Percentiles rank a stretch among this genome's conserved stretches.
phyloP scores from a whole-genome alignment of 345 rosid genomes.

The Acer negundo region DNA sequence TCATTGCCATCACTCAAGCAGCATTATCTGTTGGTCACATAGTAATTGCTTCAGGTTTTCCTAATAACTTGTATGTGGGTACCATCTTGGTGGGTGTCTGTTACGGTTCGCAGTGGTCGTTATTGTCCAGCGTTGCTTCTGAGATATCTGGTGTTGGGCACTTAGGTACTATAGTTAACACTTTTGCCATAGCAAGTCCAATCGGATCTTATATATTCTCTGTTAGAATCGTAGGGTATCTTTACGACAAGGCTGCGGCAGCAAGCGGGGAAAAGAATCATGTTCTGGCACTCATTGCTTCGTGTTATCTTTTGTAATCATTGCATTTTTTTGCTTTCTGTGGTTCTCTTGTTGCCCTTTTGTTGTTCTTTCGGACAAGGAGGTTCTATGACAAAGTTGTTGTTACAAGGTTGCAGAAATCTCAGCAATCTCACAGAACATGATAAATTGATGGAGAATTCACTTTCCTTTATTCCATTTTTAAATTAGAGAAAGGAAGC shows the following conservation, averaged over 20 bases:
- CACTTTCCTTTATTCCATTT: too few species aligned
- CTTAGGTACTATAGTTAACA: conserved; percentile 88
- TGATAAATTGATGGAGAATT: neutral
- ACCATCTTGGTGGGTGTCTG: conserved; percentile 73
- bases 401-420: conserved; percentile 43
- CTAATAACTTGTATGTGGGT: conserved; percentile 50
- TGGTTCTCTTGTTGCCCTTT: conserved; percentile 59
- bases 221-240: conserved; percentile 71
- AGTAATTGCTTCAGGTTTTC: conserved; percentile 51
- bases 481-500: too few species aligned
- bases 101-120: conserved; percentile 85
- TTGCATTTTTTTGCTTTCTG: conserved; percentile 66
- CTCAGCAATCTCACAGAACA: conserved; percentile 18
- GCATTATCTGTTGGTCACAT: conserved; percentile 44
- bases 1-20: conserved; percentile 52
- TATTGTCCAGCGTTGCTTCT: conserved; percentile 79
- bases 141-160: conserved; percentile 77
- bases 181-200: conserved; percentile 82
- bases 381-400: conserved; percentile 55
- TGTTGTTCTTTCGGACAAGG: conserved; percentile 58
- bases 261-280: conserved; percentile 46
- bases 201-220: conserved; percentile 86
- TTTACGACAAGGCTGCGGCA: conserved; percentile 51
- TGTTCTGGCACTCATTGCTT: conserved; percentile 77
- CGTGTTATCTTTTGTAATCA: conserved; percentile 70